Percentiles rank a stretch among this genome's conserved stretches.
Evolutionary conservation across 1,284 basidiomycete genomes (phyloP).

Genomic region (Schizophyllum commune): DNA sequence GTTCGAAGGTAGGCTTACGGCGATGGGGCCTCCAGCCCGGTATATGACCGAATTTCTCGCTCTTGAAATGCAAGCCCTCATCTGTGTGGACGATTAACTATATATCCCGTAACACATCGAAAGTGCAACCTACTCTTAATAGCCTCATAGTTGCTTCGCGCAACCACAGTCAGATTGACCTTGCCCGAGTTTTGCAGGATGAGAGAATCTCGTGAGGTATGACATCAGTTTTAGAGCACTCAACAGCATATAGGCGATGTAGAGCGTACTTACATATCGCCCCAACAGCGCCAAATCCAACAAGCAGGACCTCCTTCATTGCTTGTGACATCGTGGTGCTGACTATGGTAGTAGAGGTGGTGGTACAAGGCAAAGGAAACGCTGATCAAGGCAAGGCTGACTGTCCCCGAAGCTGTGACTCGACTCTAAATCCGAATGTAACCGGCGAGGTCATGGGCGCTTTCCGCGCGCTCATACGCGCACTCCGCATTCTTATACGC

Average conservation of each 20-base stretch:
- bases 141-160: slow-evolving; percentile 3
- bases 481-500: background rate
- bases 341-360: too few species aligned
- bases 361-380: background rate
- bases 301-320: slow-evolving; percentile 2
- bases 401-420: too few species aligned
- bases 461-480: background rate
- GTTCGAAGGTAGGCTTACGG: too few species aligned
- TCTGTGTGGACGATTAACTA: slow-evolving; percentile 15
- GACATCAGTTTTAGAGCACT: background rate
- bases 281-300: slow-evolving; percentile 2
- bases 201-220: slow-evolving; percentile 8
- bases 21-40: slow-evolving; percentile 4
- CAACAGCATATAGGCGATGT: slow-evolving; percentile 14
- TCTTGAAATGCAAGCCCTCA: slow-evolving; percentile 3
- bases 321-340: too few species aligned
- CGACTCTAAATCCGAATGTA: too few species aligned
- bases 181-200: background rate
- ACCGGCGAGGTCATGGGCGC: too few species aligned
- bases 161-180: slow-evolving; percentile 2
- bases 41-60: slow-evolving; percentile 2
- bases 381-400: background rate
- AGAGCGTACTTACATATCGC: slow-evolving; percentile 1
- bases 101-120: background rate
- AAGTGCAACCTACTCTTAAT: background rate